phyloP scores from a whole-genome alignment of 805 yeast genomes.

The Cyberlindnera veronae region DNA sequence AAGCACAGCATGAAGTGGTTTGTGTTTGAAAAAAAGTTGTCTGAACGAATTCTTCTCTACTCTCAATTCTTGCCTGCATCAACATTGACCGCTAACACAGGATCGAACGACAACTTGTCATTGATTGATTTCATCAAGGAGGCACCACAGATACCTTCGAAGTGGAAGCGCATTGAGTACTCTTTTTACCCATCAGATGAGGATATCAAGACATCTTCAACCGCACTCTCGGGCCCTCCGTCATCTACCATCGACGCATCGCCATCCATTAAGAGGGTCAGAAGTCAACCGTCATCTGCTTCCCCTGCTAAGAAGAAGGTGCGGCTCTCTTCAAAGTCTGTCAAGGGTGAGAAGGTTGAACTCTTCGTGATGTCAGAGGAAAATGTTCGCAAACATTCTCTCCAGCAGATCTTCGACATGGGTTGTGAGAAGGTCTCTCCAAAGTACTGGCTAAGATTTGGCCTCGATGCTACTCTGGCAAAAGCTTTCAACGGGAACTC shows the following conservation, averaged over 20 bases:
- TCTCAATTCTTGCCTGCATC: conserved; percentile 54
- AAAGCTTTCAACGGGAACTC: conserved; percentile 66
- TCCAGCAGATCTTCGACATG: conserved; percentile 61
- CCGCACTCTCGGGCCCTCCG: conserved; percentile 1
- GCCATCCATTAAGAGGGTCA: conserved; percentile 16
- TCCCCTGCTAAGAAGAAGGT: conserved; percentile 23
- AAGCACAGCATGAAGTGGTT: conserved; percentile 23
- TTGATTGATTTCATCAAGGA: conserved; percentile 45
- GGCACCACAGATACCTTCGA: conserved; percentile 44
- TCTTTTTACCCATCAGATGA: conserved; percentile 39
- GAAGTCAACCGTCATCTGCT: conserved; percentile 12
- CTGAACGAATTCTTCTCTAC: conserved; percentile 36
- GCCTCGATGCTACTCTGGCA: conserved; percentile 57
- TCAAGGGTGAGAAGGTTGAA: conserved; percentile 40
- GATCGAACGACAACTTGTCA: conserved; percentile 37
- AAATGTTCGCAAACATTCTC: conserved; percentile 48
- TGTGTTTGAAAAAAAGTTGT: conserved; percentile 24
- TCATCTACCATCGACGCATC: conserved; percentile 9
- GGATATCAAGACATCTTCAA: not conserved
- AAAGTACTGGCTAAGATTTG: conserved; percentile 61
- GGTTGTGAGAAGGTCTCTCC: conserved; percentile 57
- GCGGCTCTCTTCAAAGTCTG: conserved; percentile 3
- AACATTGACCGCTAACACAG: conserved; percentile 31
- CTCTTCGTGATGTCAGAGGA: conserved; percentile 52
- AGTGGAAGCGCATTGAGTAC: conserved; percentile 55